phyloP scores from a whole-genome alignment of 139 green algal species.

The Astrephomene gubernaculifera region DNA sequence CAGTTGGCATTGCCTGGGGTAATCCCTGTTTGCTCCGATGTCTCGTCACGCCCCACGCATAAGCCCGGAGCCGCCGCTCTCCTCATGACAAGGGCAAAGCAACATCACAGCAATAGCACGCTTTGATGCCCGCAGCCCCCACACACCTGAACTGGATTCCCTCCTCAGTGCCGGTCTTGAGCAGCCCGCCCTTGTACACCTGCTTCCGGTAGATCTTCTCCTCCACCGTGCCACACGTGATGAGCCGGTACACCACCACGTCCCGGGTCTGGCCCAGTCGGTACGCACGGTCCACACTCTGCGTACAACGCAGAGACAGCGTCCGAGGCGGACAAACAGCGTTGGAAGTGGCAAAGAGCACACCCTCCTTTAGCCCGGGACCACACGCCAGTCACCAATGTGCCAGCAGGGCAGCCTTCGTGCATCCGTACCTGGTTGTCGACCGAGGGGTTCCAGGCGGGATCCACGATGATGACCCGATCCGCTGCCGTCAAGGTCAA shows the following conservation, averaged over 20 bases:
- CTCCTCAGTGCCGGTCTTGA: constrained; percentile 79
- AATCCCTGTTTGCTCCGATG: no score
- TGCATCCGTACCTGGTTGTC: constrained; percentile 51
- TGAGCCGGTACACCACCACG: constrained; percentile 90
- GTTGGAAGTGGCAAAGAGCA: neutral
- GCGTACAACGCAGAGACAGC: constrained; percentile 30
- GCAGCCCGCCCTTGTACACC: constrained; percentile 88
- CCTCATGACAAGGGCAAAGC: no score
- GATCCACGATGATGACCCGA: constrained; percentile 89
- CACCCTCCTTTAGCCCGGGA: neutral
- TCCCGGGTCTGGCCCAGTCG: constrained; percentile 81
- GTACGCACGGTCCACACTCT: constrained; percentile 89
- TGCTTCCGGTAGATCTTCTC: constrained; percentile 94
- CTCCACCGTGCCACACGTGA: constrained; percentile 91
- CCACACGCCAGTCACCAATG: no score
- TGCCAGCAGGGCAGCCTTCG: no score
- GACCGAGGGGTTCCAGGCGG: constrained; percentile 74
- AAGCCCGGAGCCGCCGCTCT: no score
- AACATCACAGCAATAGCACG: no score
- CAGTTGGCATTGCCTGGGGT: no score
- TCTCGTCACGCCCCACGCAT: no score
- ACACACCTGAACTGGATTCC: constrained; percentile 78
- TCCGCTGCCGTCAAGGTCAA: constrained; percentile 95
- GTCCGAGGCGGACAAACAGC: neutral
- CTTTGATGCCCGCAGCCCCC: neutral